These are phyloP conservation scores for Rhodotorula glutinis DNA, from an alignment of 1,284 basidiomycete genomes.

Conservation along the genomic window DNA sequence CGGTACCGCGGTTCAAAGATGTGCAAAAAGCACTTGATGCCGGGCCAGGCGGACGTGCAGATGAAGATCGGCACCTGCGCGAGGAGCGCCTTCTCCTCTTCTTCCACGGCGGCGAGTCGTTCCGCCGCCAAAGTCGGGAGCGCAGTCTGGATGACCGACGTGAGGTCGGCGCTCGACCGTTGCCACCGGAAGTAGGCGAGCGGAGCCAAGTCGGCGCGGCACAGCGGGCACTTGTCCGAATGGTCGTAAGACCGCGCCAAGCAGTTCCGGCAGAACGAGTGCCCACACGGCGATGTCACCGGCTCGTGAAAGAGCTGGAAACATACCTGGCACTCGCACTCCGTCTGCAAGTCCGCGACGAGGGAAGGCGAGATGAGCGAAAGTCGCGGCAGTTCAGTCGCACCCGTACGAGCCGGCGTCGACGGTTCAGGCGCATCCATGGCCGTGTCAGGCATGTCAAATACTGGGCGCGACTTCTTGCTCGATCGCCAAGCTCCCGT, in stretches of 20 bases:
- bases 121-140: slow-evolving; percentile 40
- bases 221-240: slow-evolving; percentile 74
- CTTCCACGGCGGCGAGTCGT: slow-evolving; percentile 23
- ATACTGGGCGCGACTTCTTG: slow-evolving; percentile 6
- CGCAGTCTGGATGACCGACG: slow-evolving; percentile 30
- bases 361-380: slow-evolving; percentile 18
- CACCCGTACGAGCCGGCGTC: no score
- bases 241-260: slow-evolving; percentile 86
- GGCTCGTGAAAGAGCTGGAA: slow-evolving; percentile 78
- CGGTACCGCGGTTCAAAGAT: slow-evolving; percentile 89
- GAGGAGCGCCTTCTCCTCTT: slow-evolving; percentile 25
- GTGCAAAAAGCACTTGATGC: slow-evolving; percentile 82
- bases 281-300: slow-evolving; percentile 88
- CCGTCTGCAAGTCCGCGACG: slow-evolving; percentile 59
- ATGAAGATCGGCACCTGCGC: slow-evolving; percentile 72
- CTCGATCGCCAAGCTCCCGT: slow-evolving; percentile 5
- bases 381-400: background rate
- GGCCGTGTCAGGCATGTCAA: background rate
- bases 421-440: background rate
- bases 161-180: slow-evolving; percentile 35
- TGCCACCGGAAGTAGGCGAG: slow-evolving; percentile 36
- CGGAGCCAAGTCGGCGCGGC: slow-evolving; percentile 54
- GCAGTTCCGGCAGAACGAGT: slow-evolving; percentile 88
- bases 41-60: slow-evolving; percentile 83
- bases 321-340: slow-evolving; percentile 88